Evolutionary conservation across 305 asterid species (phyloP).

Genomic region (Petunia hybrid): DNA sequence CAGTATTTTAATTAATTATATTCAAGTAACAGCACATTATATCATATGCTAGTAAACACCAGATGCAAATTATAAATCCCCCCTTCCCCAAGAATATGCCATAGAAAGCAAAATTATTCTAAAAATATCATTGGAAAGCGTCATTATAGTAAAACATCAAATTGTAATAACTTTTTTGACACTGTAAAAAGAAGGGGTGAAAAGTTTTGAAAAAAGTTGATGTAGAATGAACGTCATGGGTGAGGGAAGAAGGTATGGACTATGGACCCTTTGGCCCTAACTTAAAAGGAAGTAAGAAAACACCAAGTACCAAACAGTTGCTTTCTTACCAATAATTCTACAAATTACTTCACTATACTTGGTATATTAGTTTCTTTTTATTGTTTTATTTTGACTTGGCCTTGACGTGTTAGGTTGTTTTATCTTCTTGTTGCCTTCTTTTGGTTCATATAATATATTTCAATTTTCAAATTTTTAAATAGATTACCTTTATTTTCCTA

Average conservation of each 20-base stretch:
- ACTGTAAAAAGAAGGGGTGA: too few relatives aligned
- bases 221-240: conserved; percentile 18
- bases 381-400: not conserved
- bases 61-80: too few relatives aligned
- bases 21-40: too few relatives aligned
- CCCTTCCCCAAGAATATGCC: too few relatives aligned
- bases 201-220: not conserved
- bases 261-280: conserved; percentile 24
- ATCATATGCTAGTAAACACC: too few relatives aligned
- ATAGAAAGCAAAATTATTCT: too few relatives aligned
- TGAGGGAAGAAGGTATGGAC: not conserved
- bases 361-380: not conserved
- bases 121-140: too few relatives aligned
- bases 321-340: conserved; percentile 23
- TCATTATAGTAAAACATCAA: too few relatives aligned
- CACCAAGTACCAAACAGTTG: not conserved
- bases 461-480: not conserved
- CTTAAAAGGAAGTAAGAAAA: conserved; percentile 9
- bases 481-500: not conserved
- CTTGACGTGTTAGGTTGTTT: not conserved
- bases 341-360: conserved; percentile 19
- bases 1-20: too few relatives aligned
- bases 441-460: not conserved
- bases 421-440: not conserved
- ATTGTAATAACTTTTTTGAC: not conserved